phyloP scores from a whole-genome alignment of 2,329 filamentous ascomycete species.

The Colletotrichum theobromicola region DNA sequence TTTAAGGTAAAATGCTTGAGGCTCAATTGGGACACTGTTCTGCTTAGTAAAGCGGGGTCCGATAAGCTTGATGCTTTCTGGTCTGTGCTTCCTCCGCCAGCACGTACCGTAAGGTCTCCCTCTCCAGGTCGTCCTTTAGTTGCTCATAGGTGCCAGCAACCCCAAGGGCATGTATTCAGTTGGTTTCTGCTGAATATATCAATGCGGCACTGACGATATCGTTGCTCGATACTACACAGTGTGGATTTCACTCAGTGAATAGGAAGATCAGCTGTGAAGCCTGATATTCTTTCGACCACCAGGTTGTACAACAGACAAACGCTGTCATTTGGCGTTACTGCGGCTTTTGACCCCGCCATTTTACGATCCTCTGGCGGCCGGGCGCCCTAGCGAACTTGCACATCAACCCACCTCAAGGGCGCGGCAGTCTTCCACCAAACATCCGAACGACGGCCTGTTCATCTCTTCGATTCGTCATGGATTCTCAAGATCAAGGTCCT shows the following conservation, averaged over 20 bases:
- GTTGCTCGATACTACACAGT: neutral
- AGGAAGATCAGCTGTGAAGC: neutral
- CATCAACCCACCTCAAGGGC: neutral
- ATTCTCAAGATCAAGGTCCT: constrained; percentile 11
- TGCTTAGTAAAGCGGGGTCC: constrained; percentile 6
- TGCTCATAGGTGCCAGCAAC: neutral
- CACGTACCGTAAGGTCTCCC: neutral
- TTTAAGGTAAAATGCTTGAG: neutral
- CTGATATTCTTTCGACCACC: neutral
- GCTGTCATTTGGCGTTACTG: neutral
- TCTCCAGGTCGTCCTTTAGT: neutral
- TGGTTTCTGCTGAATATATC: too few relatives aligned
- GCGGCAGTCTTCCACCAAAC: neutral
- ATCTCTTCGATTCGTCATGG: neutral
- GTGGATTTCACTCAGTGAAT: neutral
- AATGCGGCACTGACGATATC: neutral
- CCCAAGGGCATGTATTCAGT: neutral
- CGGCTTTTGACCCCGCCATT: neutral
- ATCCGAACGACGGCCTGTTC: neutral
- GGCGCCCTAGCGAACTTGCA: neutral
- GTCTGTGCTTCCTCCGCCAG: neutral
- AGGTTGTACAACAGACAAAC: neutral
- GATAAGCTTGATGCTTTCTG: neutral
- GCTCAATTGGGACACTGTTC: neutral
- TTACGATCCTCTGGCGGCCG: neutral